Evolutionary conservation across 2,329 filamentous ascomycete species (phyloP), one percentile per base, ranked within the genome.

Genomic region (Elsinoe ampelina): DNA sequence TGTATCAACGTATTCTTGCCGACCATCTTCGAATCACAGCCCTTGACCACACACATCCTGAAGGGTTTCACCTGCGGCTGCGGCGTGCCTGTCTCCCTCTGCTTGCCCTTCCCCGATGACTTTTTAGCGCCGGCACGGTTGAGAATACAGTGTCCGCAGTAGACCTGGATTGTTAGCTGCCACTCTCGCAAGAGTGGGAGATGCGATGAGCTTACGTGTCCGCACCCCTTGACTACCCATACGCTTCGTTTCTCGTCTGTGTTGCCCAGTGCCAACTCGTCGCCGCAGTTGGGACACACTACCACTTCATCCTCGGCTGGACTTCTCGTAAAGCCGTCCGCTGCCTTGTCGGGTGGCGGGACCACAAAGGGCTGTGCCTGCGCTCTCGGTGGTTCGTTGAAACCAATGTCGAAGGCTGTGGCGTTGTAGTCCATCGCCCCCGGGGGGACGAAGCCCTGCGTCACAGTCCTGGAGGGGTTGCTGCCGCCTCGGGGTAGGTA

Each of bases 151-250:
- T 72, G 70, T 52, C 78, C 78, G 62, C 78, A 80, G 60, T 80
- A 80, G 2, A 76, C 75, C 77, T 80, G 55, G 13, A 15, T 20
- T 4, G 45, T 26, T 35, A 43, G 63, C 19, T 58, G 63, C 51
- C 45, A 7, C 19, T 42, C 47, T 32, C 22, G 6, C 26, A 43
- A 58, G 17, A 38, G 11, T 22, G 20, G 58, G 19, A 11, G 52
- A 15, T 10, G 43, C 15, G 7, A 20, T 19, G 7, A 20, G 76
- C 81, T 70, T 79, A 97, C 93, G 74, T 98, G 93, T 61, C 93
- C 93, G 69, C 93, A 98, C 54, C 80, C 80, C 71, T 91, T 95
- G 35, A 93, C 79, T 0, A 93, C 86, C 90, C 91, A 97, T 60
- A 97, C 92, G 65, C 95, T 87, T 66, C 88, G 84, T 71, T 95